Base-by-base conservation (phyloP, 2,329 filamentous ascomycete species). In the Fusarium sp. region DNA sequence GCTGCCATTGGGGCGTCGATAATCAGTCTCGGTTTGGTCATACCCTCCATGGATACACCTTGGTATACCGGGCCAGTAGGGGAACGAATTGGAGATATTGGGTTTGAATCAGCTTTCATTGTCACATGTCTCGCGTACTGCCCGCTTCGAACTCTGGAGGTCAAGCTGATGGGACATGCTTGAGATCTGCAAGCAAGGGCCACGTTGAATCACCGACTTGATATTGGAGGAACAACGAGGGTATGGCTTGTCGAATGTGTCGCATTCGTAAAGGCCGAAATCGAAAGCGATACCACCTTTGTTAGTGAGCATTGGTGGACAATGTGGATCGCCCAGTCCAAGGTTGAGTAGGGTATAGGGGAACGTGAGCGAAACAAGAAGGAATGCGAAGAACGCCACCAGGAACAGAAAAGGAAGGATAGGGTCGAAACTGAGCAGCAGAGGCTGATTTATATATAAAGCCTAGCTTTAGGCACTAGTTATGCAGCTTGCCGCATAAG, bases 401-500 rank as follows among this genome's bases (percentile, higher is more conserved):
- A 19, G n/a, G 7, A 44, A n/a, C 34, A 11, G n/a, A 9, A 49
- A 15, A 43, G 40, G 8, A 26, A 54, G 24, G 8, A 9, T 10
- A n/a, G 33, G 33, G 13, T 7, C 17, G 26, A 50, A 53, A 31
- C 7, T 22, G 21, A 54, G 11, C 14, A 33, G 33, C 14, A 46
- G 22, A 45, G 36, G 42, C 36, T 22, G 28, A 39, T 44, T 51
- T 64, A 52, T 70, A 67, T 70, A 62, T 71, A 70, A 56, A 57
- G 31, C 34, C 31, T 44, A 49, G 26, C 22, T 52, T 45, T 59
- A 22, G 60, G 44, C 60, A 65, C 70, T 71, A 76, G 36, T 61
- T 45, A 52, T 73, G 70, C 56, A 91, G 81, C 59, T 83, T 87
- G 24, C 93, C 94, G 76, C 92, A 96, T 66, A 97, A 84, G 2